phyloP scores from a whole-genome alignment of 139 green algal genomes.

The Coelastrella sp. region DNA sequence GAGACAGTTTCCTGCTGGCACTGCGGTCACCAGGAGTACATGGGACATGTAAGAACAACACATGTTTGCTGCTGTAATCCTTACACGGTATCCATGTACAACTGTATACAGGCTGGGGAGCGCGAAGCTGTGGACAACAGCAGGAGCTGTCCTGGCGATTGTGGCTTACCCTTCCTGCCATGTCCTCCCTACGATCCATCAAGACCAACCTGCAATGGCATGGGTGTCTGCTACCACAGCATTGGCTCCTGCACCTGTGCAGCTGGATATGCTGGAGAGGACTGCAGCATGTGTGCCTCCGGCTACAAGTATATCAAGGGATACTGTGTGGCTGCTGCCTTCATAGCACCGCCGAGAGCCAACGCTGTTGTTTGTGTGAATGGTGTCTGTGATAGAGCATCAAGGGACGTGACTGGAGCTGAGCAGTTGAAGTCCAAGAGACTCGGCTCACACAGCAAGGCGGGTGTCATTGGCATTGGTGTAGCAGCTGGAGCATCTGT shows the following conservation, averaged over 20 bases:
- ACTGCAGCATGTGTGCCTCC: conserved; percentile 42
- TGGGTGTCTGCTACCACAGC: conserved; percentile 42
- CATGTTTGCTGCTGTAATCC: no score
- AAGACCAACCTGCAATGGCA: conserved; percentile 29
- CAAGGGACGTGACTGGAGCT: neutral
- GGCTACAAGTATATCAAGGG: conserved; percentile 30
- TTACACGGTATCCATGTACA: neutral
- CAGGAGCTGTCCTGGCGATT: conserved; percentile 66
- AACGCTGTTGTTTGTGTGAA: neutral
- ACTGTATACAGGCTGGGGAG: conserved; percentile 49
- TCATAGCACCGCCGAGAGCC: neutral
- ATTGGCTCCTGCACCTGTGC: conserved; percentile 51
- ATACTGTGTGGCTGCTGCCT: conserved; percentile 11
- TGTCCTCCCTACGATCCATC: conserved; percentile 53
- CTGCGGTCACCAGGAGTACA: no score
- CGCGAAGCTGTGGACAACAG: conserved; percentile 37
- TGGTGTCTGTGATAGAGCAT: neutral
- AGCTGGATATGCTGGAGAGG: conserved; percentile 43
- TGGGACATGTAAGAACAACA: no score
- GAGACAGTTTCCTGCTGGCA: no score
- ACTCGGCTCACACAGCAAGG: neutral
- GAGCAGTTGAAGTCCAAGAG: neutral
- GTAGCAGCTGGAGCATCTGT: conserved; percentile 10
- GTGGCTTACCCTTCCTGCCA: conserved; percentile 50
- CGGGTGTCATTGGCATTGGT: neutral